Percentiles rank a stretch among this genome's conserved stretches.
These are phyloP conservation scores for Euphorbia tirucalli DNA, from an alignment of 345 rosid species.

Conservation along the genomic window DNA sequence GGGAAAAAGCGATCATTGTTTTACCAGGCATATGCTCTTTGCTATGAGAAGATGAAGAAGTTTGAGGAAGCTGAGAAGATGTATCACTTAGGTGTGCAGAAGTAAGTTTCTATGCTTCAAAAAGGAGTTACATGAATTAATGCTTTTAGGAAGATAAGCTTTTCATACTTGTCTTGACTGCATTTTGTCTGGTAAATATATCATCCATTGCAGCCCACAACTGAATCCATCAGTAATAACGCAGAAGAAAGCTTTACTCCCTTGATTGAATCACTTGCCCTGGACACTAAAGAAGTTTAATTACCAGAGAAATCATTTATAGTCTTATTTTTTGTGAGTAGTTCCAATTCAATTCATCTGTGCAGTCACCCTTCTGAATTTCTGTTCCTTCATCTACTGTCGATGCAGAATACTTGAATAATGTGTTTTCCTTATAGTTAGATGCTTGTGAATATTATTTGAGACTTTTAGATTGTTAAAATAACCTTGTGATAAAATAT, in stretches of 20 bases:
- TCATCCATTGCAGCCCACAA: background rate
- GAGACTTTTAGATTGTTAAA: background rate
- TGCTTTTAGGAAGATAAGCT: too few relatives aligned
- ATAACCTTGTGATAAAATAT: background rate
- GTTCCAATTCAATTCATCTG: background rate
- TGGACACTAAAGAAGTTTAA: too few relatives aligned
- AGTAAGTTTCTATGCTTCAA: constrained; percentile 47
- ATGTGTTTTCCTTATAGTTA: background rate
- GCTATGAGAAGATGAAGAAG: constrained; percentile 79
- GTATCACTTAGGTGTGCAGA: constrained; percentile 75
- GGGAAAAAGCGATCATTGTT: constrained; percentile 67
- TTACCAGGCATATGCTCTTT: constrained; percentile 90
- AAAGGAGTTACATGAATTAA: background rate
- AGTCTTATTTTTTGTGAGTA: background rate
- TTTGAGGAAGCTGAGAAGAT: constrained; percentile 85
- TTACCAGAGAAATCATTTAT: too few relatives aligned
- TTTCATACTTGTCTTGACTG: too few relatives aligned
- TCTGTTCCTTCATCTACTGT: background rate
- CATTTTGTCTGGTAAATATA: too few relatives aligned
- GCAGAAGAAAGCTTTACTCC: background rate
- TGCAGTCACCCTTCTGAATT: background rate
- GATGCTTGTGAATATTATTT: background rate
- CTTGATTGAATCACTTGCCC: background rate
- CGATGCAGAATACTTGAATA: background rate
- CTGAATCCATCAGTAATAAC: background rate